These are phyloP conservation scores for Cardamine resedifolia DNA, from an alignment of 345 rosid species.

Conservation along the genomic window DNA sequence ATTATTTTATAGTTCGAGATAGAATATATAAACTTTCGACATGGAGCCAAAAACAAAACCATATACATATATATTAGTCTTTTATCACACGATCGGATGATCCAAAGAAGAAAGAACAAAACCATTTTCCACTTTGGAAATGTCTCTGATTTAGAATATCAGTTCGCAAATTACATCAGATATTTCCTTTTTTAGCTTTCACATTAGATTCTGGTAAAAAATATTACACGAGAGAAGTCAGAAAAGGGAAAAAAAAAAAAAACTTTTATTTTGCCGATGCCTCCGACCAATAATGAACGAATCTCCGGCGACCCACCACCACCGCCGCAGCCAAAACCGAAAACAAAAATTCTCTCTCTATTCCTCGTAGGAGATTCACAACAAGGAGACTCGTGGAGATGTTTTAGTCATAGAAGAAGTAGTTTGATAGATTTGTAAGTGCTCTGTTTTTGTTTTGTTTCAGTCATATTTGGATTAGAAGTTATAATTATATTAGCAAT, in stretches of 20 bases:
- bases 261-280: no score
- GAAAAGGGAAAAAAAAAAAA: no score
- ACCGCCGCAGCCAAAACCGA: slow-evolving; percentile 19
- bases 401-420: slow-evolving; percentile 37
- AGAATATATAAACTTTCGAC: no score
- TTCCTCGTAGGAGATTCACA: slow-evolving; percentile 53
- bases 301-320: slow-evolving; percentile 31
- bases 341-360: slow-evolving; percentile 34
- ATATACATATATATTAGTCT: no score
- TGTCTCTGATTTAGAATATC: neutral
- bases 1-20: no score
- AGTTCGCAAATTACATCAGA: neutral
- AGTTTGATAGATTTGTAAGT: slow-evolving; percentile 45
- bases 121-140: neutral
- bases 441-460: slow-evolving; percentile 20
- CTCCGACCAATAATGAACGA: slow-evolving; percentile 22
- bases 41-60: no score
- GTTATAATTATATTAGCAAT: neutral
- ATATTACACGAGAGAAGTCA: neutral
- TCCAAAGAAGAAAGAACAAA: no score
- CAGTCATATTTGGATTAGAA: neutral
- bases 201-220: neutral
- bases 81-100: no score
- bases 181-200: slow-evolving; percentile 20
- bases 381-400: slow-evolving; percentile 25